phyloP scores from a whole-genome alignment of 2,329 filamentous ascomycete genomes.

The Fusarium sublunatum region DNA sequence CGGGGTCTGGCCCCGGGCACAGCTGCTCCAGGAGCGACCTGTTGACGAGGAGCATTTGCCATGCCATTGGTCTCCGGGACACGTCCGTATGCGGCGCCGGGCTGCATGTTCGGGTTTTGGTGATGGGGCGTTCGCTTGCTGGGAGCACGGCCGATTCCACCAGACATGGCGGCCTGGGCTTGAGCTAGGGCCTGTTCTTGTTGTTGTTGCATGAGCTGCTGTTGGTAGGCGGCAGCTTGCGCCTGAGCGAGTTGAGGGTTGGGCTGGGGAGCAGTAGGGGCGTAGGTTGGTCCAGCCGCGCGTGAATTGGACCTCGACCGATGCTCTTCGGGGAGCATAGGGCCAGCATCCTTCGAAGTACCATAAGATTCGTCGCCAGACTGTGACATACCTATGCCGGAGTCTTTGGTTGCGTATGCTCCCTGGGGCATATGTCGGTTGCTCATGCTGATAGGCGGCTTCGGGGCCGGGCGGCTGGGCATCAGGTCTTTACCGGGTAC shows the following conservation, averaged over 20 bases:
- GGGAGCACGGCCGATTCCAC: slow-evolving; percentile 76
- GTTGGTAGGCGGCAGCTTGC: slow-evolving; percentile 66
- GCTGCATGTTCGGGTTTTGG: slow-evolving; percentile 43
- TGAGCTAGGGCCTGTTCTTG: slow-evolving; percentile 86
- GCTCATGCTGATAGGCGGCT: slow-evolving; percentile 77
- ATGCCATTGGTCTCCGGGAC: slow-evolving; percentile 49
- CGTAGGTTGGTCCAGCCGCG: slow-evolving; percentile 65
- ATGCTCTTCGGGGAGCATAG: slow-evolving; percentile 74
- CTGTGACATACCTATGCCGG: slow-evolving; percentile 70
- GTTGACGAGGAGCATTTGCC: slow-evolving; percentile 53
- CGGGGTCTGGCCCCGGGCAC: slow-evolving; percentile 73
- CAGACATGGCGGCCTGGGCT: slow-evolving; percentile 80
- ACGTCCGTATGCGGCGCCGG: slow-evolving; percentile 46
- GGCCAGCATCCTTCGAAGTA: slow-evolving; percentile 64
- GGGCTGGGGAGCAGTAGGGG: slow-evolving; percentile 56
- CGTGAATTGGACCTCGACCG: slow-evolving; percentile 76
- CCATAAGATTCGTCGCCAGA: slow-evolving; percentile 66
- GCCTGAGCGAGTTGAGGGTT: slow-evolving; percentile 47
- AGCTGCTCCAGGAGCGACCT: slow-evolving; percentile 48
- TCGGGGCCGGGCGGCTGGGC: slow-evolving; percentile 86
- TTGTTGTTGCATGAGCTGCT: slow-evolving; percentile 79
- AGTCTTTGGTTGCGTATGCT: slow-evolving; percentile 67
- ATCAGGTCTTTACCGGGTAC: slow-evolving; percentile 68
- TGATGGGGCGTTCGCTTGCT: slow-evolving; percentile 73
- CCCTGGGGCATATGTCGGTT: slow-evolving; percentile 65